Evolutionary conservation across 2,329 filamentous ascomycete species (phyloP).

Genomic region (Xylariales sp.): DNA sequence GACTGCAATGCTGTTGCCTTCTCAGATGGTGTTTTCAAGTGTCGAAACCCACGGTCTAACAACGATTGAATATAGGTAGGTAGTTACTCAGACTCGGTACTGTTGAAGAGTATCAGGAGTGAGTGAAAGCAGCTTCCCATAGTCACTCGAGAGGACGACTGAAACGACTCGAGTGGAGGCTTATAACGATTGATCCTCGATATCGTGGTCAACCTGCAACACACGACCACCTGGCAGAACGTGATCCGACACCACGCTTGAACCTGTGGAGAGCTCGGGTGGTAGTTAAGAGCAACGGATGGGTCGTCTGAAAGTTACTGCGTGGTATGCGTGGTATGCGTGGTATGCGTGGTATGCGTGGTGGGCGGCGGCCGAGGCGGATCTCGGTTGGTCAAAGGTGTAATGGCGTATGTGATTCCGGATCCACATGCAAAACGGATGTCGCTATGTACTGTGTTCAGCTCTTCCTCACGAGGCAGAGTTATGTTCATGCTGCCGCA

Average conservation of each 20-base stretch:
- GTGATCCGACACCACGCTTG: slow-evolving; percentile 1
- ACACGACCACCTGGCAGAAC: slow-evolving; percentile 13
- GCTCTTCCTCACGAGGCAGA: neutral
- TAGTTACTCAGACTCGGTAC: no score
- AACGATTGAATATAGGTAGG: neutral
- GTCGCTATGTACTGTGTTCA: neutral
- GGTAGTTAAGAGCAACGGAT: neutral
- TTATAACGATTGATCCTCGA: no score
- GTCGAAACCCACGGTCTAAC: neutral
- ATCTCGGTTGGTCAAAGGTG: neutral
- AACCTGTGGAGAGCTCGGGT: slow-evolving; percentile 3
- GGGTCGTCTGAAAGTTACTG: slow-evolving; percentile 1
- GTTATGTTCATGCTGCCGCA: no score
- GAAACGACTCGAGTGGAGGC: neutral
- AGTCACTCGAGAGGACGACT: neutral
- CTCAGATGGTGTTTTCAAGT: neutral
- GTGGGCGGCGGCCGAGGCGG: neutral
- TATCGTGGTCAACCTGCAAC: slow-evolving; percentile 15
- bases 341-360: neutral
- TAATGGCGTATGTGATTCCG: no score
- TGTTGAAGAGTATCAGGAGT: no score
- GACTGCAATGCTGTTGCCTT: neutral
- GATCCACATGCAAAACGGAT: neutral
- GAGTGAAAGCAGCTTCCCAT: neutral
- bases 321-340: neutral